Base-by-base conservation (phyloP, 805 yeast species). In the Ogataea salicorniae region DNA sequence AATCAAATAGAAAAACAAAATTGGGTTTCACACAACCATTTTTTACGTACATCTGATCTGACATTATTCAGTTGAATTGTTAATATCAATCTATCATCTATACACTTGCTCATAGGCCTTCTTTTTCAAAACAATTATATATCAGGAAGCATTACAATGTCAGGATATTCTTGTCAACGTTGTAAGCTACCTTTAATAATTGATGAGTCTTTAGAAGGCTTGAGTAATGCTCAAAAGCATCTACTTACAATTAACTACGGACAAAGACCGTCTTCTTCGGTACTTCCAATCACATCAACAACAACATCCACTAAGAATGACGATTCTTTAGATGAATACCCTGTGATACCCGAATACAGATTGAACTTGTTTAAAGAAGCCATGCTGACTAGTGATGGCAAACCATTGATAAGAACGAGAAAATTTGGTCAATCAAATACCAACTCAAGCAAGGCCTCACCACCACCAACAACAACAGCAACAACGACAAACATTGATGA, bases 101-200 rank as follows among this genome's bases (percentile, higher is more conserved):
- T 26, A 9, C 6, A 11, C 2, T 26, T 26, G 31, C 2, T 26
- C 6, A 9, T 26, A 11, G 11, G 11, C 31, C 11, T 26, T 9
- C 11, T 26, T 9, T 9, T 6, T 26, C 13, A 5, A 26, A 9
- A n/a, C n/a, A 26, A 26, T 9, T 3, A 26, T 26, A 26, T 26
- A 26, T 26, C 13, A 26, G 6, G 9, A 26, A 29, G 18, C 18
- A n/a, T 36, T 14, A 9, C 31, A 22, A 64, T 62, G 68, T 48
- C 63, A 5, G 42, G 48, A 8, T 63, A 55, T 58, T 66, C 66
- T 37, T 85, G 94, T 64, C 86, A 80, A 58, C 67, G 80, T 55
- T 85, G 92, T 62, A 73, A 77, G 48, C 69, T 77, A 18, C 84
- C 87, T 1, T 59, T 85, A 33, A 59, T 62, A 13, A 64, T 83